Base-by-base conservation (phyloP, 495 filamentous ascomycete genomes). In the Daldinia vernicosa region DNA sequence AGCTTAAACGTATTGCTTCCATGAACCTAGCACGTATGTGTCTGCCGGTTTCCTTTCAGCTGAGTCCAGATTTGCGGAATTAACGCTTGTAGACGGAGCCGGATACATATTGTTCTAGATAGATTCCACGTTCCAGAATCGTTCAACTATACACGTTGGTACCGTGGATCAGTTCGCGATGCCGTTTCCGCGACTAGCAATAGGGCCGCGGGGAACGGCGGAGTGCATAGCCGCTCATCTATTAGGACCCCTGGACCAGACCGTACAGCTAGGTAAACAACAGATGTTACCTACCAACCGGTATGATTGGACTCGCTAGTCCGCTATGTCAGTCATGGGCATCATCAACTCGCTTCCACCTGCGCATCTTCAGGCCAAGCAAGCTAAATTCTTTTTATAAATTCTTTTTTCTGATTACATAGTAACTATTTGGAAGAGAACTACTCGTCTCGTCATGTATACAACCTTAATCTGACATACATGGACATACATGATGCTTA, bases 121-220 rank as follows among this genome's bases (percentile, higher is more conserved):
- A 22, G 39, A 60, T 56, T 37, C 43, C n/a, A 60, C 17, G 39
- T 60, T 65, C 39, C 62, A 56, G 60, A 68, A 67, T 69, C 40
- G 28, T 11, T 35, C 8, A 52, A 50, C 8, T 69, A 54, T 71
- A 67, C 67, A 62, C 35, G n/a, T n/a, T 37, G 52, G 66, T 74
- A 60, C 58, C 30, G 35, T 54, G 33, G n/a, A 63, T 35, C 22
- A 35, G 15, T 17, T 53, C 26, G 30, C 27, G 22, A 6, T 65
- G 47, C 54, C 51, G 52, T 28, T 40, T 59, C 66, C 59, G 61
- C 57, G 45, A 39, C 26, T 70, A 50, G 53, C 52, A 74, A 66
- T 57, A 67, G 32, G 61, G 66, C 71, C 71, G 67, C 71, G 71
- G 71, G 71, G 71, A 74, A 74, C 30, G 71, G 71, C 71, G 71